Evolutionary conservation across 192 early-diverging fungal genomes (phyloP).

Genomic region (Entrophospora sp.): DNA sequence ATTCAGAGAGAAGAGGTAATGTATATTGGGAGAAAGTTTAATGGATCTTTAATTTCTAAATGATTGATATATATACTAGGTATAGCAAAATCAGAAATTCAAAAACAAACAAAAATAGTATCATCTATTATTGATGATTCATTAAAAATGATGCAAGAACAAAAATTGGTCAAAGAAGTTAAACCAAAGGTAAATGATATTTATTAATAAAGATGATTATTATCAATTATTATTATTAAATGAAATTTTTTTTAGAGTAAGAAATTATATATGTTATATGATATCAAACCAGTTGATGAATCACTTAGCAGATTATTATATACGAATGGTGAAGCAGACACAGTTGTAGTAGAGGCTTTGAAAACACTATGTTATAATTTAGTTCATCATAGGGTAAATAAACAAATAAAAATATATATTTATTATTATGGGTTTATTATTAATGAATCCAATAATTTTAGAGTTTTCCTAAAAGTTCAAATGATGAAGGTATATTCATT

Average conservation of each 20-base stretch:
- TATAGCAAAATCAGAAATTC: neutral
- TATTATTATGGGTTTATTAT: neutral
- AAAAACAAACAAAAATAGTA: slow-evolving; percentile 1
- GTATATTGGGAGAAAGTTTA: neutral
- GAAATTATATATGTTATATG: slow-evolving; percentile 4
- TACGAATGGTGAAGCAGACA: slow-evolving; percentile 1
- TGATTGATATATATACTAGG: neutral
- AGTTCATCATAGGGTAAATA: slow-evolving; percentile 1
- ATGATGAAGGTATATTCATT: neutral
- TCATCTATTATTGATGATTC: neutral
- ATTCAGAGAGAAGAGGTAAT: slow-evolving; percentile 4
- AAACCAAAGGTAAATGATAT: neutral
- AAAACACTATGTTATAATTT: slow-evolving; percentile 10
- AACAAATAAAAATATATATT: neutral
- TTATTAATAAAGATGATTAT: neutral
- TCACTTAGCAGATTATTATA: slow-evolving; percentile 11
- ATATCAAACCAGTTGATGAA: slow-evolving; percentile 5
- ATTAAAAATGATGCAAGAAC: slow-evolving; percentile 4
- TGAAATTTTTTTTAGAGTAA: neutral
- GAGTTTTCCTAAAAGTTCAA: neutral
- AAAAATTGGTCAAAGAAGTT: slow-evolving; percentile 4
- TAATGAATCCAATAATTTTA: neutral
- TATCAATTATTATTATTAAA: no score
- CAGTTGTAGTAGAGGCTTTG: slow-evolving; percentile 1
- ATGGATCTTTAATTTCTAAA: neutral